Evolutionary conservation across 106 monocot species (phyloP).

Genomic region (Allium fistulosum): DNA sequence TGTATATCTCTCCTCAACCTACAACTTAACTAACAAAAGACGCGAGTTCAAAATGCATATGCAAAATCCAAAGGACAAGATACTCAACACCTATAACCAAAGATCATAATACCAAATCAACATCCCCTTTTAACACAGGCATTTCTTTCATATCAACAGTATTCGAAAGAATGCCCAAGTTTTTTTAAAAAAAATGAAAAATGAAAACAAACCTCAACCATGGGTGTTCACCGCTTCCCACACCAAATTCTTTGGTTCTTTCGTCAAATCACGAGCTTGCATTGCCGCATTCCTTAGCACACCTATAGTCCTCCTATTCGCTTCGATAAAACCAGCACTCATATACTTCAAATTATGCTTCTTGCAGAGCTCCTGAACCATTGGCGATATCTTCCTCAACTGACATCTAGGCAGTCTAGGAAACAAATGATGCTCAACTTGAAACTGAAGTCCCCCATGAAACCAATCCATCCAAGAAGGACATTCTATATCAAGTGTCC

Average conservation of each 20-base stretch:
- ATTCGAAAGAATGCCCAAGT: no score
- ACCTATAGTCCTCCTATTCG: conserved; percentile 24
- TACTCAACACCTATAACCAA: no score
- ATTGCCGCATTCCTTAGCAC: conserved; percentile 35
- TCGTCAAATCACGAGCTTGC: conserved; percentile 35
- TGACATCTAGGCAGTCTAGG: conserved; percentile 42
- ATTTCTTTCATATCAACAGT: no score
- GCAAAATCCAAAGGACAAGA: no score
- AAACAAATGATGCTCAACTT: conserved; percentile 54
- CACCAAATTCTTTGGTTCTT: conserved; percentile 34
- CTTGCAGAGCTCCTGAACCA: conserved; percentile 41
- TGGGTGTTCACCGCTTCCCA: conserved; percentile 61
- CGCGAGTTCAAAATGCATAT: no score
- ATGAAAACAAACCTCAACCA: conserved; percentile 15
- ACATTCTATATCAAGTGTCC: conserved; percentile 47
- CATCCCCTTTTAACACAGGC: no score
- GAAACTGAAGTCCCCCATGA: conserved; percentile 60
- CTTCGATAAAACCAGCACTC: conserved; percentile 26
- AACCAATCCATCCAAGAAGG: conserved; percentile 70
- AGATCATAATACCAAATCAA: no score
- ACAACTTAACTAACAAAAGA: no score
- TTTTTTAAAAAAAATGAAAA: conserved; percentile 4
- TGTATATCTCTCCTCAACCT: no score
- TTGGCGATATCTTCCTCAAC: conserved; percentile 23
- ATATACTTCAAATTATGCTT: conserved; percentile 33